Percentiles rank a stretch among this genome's conserved stretches.
phyloP scores from a whole-genome alignment of 306 rosid genomes.

The Prunus mume region DNA sequence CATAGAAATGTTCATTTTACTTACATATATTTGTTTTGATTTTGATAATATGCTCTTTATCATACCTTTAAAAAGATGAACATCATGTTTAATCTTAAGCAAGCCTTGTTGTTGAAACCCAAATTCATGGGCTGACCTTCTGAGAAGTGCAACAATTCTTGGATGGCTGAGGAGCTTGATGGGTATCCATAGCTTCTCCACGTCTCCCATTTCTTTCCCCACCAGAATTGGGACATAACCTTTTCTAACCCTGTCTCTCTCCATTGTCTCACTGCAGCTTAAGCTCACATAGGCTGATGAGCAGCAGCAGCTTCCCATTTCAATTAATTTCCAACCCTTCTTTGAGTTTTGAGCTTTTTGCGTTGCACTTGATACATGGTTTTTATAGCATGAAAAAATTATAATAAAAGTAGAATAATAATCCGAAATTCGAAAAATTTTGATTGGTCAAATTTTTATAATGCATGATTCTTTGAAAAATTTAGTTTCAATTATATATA shows the following conservation, averaged over 20 bases:
- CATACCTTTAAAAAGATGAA: background rate
- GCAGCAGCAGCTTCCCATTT: background rate
- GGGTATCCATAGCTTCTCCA: conserved; percentile 34
- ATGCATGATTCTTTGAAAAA: background rate
- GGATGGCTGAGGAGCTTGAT: conserved; percentile 36
- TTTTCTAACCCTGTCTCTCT: conserved; percentile 16
- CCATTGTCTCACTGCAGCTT: background rate
- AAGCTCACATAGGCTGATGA: background rate
- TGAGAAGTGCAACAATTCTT: conserved; percentile 29
- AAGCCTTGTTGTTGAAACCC: conserved; percentile 35
- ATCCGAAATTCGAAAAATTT: too few species aligned
- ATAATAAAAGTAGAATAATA: too few species aligned
- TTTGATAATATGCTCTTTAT: background rate
- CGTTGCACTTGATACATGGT: background rate
- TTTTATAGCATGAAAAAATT: background rate
- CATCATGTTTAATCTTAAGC: conserved; percentile 19
- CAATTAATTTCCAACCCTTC: background rate
- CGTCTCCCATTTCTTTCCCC: conserved; percentile 24
- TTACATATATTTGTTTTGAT: background rate
- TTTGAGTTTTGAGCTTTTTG: background rate
- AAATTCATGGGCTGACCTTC: conserved; percentile 26
- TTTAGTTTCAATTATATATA: background rate
- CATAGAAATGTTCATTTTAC: too few species aligned
- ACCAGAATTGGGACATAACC: conserved; percentile 44
- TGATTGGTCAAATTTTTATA: background rate